These are phyloP conservation scores for Botrytis sinoallii DNA, from an alignment of 2,329 filamentous ascomycete genomes.

Conservation along the genomic window DNA sequence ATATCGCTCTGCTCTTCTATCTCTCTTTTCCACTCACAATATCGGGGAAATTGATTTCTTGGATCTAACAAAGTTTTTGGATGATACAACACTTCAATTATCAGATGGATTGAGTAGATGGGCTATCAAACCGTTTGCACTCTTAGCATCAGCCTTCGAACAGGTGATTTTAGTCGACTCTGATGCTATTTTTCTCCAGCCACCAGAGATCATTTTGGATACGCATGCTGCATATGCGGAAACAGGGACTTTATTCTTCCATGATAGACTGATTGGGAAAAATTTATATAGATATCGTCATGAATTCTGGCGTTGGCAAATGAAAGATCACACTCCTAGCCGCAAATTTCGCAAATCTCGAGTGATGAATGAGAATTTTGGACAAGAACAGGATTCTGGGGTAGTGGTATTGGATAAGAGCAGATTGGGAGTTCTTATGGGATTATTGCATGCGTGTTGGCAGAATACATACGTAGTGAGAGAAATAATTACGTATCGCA, in stretches of 20 bases:
- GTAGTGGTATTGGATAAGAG: constrained; percentile 34
- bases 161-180: background rate
- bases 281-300: constrained; percentile 38
- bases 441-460: constrained; percentile 44
- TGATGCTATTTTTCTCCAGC: background rate
- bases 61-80: constrained; percentile 13
- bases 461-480: constrained; percentile 44
- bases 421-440: constrained; percentile 40
- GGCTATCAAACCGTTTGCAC: constrained; percentile 39
- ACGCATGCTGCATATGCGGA: constrained; percentile 36
- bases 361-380: background rate
- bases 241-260: constrained; percentile 42
- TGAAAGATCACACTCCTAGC: constrained; percentile 38
- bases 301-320: constrained; percentile 41
- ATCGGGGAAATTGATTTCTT: constrained; percentile 16
- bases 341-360: background rate
- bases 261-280: constrained; percentile 39
- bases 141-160: background rate
- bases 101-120: constrained; percentile 28
- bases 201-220: constrained; percentile 34
- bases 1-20: background rate
- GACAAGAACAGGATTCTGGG: background rate
- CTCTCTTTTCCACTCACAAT: background rate
- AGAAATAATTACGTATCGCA: constrained; percentile 42
- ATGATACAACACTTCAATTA: constrained; percentile 10